Evolutionary conservation across 139 green algal genomes (phyloP).

Genomic region (Eudorina sp.): DNA sequence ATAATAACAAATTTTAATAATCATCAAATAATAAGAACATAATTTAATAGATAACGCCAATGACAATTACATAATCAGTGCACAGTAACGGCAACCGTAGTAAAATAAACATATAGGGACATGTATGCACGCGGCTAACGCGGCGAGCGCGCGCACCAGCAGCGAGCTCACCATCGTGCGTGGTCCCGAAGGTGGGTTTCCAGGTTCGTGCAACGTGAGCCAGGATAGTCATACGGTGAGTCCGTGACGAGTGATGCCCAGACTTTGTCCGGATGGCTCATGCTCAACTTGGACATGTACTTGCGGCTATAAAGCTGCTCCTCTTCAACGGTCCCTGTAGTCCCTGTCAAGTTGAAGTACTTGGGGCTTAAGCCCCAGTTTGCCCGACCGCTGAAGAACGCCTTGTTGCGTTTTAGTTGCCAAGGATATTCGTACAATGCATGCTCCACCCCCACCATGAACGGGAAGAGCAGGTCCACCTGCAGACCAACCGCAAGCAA

Average conservation of each 20-base stretch:
- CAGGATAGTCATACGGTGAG: neutral
- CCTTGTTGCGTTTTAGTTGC: neutral
- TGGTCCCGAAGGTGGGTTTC: neutral
- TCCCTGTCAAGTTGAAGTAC: neutral
- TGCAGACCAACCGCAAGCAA: too few relatives aligned
- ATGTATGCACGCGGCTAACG: too few relatives aligned
- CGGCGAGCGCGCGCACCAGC: too few relatives aligned
- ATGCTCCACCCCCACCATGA: neutral
- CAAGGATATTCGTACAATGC: slow-evolving; percentile 13
- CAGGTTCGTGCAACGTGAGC: too few relatives aligned
- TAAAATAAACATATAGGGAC: too few relatives aligned
- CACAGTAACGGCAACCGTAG: too few relatives aligned
- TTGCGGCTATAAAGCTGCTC: neutral
- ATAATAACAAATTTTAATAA: too few relatives aligned
- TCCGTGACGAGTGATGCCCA: neutral
- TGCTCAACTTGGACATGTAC: neutral
- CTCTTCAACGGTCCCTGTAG: too few relatives aligned
- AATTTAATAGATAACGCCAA: too few relatives aligned
- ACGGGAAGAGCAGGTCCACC: neutral
- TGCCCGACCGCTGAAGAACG: neutral
- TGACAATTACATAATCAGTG: too few relatives aligned
- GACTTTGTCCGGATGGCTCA: neutral
- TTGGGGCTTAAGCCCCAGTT: neutral
- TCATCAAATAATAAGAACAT: too few relatives aligned
- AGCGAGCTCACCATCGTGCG: slow-evolving; percentile 17